phyloP scores from a whole-genome alignment of 768 basidiomycete genomes.

The Tubosaeta brunneosetosa region DNA sequence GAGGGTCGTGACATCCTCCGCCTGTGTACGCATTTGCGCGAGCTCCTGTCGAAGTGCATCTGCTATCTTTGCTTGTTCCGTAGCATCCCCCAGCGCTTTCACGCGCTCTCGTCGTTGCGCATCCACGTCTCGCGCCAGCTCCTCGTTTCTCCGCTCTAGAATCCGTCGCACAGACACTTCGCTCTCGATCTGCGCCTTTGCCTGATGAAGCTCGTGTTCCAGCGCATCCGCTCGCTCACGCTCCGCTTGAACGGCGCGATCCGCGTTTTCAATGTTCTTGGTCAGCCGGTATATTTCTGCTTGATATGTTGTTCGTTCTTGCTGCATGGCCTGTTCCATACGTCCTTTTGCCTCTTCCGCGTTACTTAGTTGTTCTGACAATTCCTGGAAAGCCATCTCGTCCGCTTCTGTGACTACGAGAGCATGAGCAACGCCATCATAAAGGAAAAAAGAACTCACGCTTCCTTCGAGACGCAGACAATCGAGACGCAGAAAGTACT shows the following conservation, averaged over 20 bases:
- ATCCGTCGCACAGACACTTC: slow-evolving; percentile 58
- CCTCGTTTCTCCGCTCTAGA: slow-evolving; percentile 59
- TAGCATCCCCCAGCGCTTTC: slow-evolving; percentile 60
- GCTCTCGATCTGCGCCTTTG: slow-evolving; percentile 57
- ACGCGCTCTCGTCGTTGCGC: slow-evolving; percentile 50
- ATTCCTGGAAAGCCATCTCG: slow-evolving; percentile 68
- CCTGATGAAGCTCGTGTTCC: slow-evolving; percentile 63
- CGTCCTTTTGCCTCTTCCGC: slow-evolving; percentile 52
- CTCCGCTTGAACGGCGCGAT: slow-evolving; percentile 38
- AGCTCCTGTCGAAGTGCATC: slow-evolving; percentile 63
- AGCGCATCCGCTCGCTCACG: slow-evolving; percentile 50
- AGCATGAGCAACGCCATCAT: slow-evolving; percentile 6
- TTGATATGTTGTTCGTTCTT: slow-evolving; percentile 52
- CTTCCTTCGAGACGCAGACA: slow-evolving; percentile 64
- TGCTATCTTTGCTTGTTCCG: slow-evolving; percentile 56
- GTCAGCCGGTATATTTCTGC: slow-evolving; percentile 55
- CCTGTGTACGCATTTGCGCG: slow-evolving; percentile 53
- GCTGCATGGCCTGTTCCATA: slow-evolving; percentile 54
- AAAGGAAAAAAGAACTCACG: slow-evolving; percentile 43
- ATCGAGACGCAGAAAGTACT: slow-evolving; percentile 76
- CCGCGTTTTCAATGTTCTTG: slow-evolving; percentile 37
- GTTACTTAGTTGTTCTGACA: slow-evolving; percentile 61
- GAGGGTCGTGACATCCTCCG: slow-evolving; percentile 62
- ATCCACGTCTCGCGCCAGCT: slow-evolving; percentile 53
- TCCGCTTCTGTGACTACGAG: slow-evolving; percentile 64